These are phyloP conservation scores for Diaporthe capsici DNA, from an alignment of 2,329 filamentous ascomycete species.

Conservation along the genomic window DNA sequence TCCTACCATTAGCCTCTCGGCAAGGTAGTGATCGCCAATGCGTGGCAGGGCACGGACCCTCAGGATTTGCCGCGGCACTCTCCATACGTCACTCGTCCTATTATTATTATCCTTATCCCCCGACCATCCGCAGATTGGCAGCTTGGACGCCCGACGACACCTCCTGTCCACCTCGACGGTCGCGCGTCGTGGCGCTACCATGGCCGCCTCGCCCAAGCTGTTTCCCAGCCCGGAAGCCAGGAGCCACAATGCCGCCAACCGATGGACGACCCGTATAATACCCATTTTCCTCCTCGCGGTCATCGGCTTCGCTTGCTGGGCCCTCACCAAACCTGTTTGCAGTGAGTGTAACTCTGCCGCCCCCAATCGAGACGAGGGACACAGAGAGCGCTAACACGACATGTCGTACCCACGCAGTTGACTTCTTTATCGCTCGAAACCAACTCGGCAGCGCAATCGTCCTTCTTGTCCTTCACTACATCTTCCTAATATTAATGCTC, in stretches of 20 bases:
- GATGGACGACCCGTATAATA: slow-evolving; percentile 75
- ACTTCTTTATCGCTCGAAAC: slow-evolving; percentile 74
- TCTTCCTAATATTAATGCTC: slow-evolving; percentile 78
- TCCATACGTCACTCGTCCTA: slow-evolving; percentile 21
- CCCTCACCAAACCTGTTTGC: slow-evolving; percentile 76
- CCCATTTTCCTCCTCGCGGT: slow-evolving; percentile 77
- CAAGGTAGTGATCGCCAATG: slow-evolving; percentile 8
- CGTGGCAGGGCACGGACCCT: slow-evolving; percentile 17
- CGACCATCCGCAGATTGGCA: background rate
- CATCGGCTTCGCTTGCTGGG: slow-evolving; percentile 80
- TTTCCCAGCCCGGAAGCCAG: slow-evolving; percentile 45
- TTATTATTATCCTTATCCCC: background rate
- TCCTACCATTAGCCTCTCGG: background rate
- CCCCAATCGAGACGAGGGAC: background rate
- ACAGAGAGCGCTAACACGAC: background rate
- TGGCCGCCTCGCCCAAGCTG: slow-evolving; percentile 15
- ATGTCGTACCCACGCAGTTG: slow-evolving; percentile 64
- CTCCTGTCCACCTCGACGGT: slow-evolving; percentile 31
- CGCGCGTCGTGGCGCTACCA: slow-evolving; percentile 30
- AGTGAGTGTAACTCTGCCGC: slow-evolving; percentile 64
- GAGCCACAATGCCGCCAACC: slow-evolving; percentile 60
- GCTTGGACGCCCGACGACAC: background rate
- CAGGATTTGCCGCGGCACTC: slow-evolving; percentile 13
- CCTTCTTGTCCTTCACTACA: slow-evolving; percentile 80
- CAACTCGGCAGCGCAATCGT: slow-evolving; percentile 73